Evolutionary conservation across 192 early-diverging fungal species (phyloP).

Genomic region (Entomortierella lignicola): DNA sequence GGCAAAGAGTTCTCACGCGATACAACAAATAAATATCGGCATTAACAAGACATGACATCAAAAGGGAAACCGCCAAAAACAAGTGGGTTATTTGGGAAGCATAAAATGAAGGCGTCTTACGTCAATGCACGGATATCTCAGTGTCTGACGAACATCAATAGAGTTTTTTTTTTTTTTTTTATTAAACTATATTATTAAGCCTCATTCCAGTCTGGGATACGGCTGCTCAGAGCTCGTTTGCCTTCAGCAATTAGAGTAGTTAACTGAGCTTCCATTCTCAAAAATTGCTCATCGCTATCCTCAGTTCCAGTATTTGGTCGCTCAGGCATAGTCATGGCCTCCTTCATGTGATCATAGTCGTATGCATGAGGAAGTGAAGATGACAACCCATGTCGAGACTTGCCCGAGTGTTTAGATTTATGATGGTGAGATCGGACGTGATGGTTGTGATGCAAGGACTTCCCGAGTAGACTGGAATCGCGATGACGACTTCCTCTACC

Average conservation of each 20-base stretch:
- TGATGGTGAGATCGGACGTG: slow-evolving; percentile 1
- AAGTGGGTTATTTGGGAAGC: too few species aligned
- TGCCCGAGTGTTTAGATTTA: slow-evolving; percentile 7
- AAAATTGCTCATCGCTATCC: slow-evolving; percentile 50
- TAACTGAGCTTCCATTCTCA: slow-evolving; percentile 53
- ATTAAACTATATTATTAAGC: not conserved
- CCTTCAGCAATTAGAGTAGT: slow-evolving; percentile 49
- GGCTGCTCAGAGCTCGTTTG: slow-evolving; percentile 40
- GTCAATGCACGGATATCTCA: too few species aligned
- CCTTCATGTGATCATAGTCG: slow-evolving; percentile 16
- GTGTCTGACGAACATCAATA: too few species aligned
- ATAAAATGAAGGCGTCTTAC: too few species aligned
- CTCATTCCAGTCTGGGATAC: slow-evolving; percentile 20
- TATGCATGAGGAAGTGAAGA: slow-evolving; percentile 31
- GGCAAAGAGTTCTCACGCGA: not conserved
- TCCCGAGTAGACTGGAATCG: slow-evolving; percentile 11
- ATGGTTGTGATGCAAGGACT: slow-evolving; percentile 23
- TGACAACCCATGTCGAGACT: slow-evolving; percentile 10
- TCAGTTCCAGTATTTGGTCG: slow-evolving; percentile 50
- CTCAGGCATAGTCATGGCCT: not conserved
- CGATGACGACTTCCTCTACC: slow-evolving; percentile 10
- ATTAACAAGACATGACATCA: not conserved
- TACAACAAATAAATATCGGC: too few species aligned
- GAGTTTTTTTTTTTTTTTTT: too few species aligned
- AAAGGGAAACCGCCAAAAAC: not conserved